phyloP scores from a whole-genome alignment of 805 yeast genomes.

The Priceomyces melissophilus region DNA sequence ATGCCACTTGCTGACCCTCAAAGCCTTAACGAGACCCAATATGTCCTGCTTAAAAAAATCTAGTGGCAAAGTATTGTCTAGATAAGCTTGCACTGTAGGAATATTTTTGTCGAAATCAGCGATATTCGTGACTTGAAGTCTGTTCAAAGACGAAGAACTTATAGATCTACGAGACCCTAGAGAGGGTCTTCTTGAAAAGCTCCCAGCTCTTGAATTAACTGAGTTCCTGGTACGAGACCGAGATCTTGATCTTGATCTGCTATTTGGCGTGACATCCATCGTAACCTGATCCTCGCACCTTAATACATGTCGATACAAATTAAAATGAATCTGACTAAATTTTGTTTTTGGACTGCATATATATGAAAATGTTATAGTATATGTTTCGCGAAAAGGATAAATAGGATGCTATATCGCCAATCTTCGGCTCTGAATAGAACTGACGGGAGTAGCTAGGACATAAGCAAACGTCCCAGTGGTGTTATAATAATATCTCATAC shows the following conservation, averaged over 20 bases:
- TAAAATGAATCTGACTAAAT: too few relatives aligned
- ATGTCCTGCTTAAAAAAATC: conserved; percentile 85
- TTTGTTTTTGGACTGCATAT: too few relatives aligned
- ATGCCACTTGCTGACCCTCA: conserved; percentile 80
- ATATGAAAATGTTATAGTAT: too few relatives aligned
- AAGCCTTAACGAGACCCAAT: conserved; percentile 55
- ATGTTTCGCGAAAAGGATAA: too few relatives aligned
- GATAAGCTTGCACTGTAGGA: conserved; percentile 51
- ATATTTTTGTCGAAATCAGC: conserved; percentile 32
- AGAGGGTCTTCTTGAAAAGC: conserved; percentile 34
- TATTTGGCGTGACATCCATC: conserved; percentile 13
- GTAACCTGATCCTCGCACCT: background rate
- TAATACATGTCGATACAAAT: too few relatives aligned
- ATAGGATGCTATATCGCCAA: too few relatives aligned
- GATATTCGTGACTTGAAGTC: conserved; percentile 22
- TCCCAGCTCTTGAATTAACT: conserved; percentile 31
- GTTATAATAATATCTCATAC: too few relatives aligned
- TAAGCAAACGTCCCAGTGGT: too few relatives aligned
- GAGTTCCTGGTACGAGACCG: conserved; percentile 31
- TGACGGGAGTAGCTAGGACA: too few relatives aligned
- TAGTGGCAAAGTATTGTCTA: conserved; percentile 77
- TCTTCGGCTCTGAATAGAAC: too few relatives aligned
- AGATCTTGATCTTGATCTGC: conserved; percentile 35
- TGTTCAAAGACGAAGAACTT: conserved; percentile 30
- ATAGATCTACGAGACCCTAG: conserved; percentile 31